Evolutionary conservation across 2,329 filamentous ascomycete species (phyloP).

Genomic region (Nemania diffusa): DNA sequence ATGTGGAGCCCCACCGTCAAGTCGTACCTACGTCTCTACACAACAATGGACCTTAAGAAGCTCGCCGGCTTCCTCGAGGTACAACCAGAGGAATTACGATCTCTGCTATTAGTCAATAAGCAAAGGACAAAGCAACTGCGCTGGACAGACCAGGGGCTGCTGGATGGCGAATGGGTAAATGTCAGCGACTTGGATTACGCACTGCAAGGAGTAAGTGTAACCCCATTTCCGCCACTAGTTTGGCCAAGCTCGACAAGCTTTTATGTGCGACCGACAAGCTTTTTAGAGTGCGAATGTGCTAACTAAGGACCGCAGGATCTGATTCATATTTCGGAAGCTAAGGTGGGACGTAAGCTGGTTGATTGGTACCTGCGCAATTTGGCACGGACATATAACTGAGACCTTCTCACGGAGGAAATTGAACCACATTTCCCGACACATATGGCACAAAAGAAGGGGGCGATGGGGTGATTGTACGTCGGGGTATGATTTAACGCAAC

Average conservation of each 20-base stretch:
- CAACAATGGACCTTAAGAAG: constrained; percentile 99
- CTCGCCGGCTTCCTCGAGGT: constrained; percentile 97
- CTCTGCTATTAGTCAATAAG: constrained; percentile 97
- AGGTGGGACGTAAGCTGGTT: constrained; percentile 95
- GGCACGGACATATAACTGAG: constrained; percentile 85
- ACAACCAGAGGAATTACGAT: constrained; percentile 92
- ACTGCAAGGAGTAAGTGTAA: constrained; percentile 81
- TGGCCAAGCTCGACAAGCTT: constrained; percentile 34
- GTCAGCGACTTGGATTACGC: constrained; percentile 97
- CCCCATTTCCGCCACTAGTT: constrained; percentile 2
- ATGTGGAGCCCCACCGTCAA: constrained; percentile 98
- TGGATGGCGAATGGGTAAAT: constrained; percentile 93
- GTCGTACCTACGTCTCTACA: constrained; percentile 98
- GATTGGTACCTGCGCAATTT: constrained; percentile 99
- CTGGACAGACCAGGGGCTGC: constrained; percentile 88
- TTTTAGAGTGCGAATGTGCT: constrained; percentile 41
- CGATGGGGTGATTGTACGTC: constrained; percentile 36
- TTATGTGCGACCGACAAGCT: constrained; percentile 41
- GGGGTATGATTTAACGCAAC: constrained; percentile 42
- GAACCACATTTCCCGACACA: constrained; percentile 36
- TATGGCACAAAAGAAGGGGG: constrained; percentile 33
- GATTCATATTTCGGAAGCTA: constrained; percentile 98
- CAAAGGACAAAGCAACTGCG: constrained; percentile 96
- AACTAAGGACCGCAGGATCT: constrained; percentile 71
- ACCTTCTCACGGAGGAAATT: constrained; percentile 25